phyloP scores from a whole-genome alignment of 352 stramenopile genomes.

The Phytophthora pinifolia region DNA sequence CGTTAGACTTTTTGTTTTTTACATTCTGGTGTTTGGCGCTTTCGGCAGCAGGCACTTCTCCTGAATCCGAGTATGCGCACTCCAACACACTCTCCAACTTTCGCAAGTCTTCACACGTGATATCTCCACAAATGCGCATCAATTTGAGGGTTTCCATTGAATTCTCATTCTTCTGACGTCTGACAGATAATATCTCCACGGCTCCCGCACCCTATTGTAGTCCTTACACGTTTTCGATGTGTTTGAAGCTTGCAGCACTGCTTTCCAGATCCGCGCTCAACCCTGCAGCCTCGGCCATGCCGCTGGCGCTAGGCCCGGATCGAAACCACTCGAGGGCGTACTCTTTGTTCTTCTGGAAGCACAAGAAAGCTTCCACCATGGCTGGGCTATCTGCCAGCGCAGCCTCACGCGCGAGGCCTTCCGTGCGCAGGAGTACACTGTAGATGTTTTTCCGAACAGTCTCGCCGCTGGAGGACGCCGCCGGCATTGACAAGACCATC shows the following conservation, averaged over 20 bases:
- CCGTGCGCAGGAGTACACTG: slow-evolving; percentile 59
- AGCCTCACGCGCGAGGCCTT: slow-evolving; percentile 40
- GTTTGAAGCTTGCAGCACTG: slow-evolving; percentile 53
- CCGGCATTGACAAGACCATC: slow-evolving; percentile 69
- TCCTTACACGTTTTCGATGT: slow-evolving; percentile 69
- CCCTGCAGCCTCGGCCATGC: slow-evolving; percentile 23
- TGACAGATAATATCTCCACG: slow-evolving; percentile 14
- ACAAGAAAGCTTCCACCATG: slow-evolving; percentile 73
- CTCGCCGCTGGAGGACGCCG: slow-evolving; percentile 60
- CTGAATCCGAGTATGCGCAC: too few relatives aligned
- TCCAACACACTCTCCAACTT: too few relatives aligned
- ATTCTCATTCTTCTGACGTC: neutral
- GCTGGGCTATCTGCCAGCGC: slow-evolving; percentile 48
- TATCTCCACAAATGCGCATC: too few relatives aligned
- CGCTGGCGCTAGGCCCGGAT: slow-evolving; percentile 32
- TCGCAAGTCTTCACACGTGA: too few relatives aligned
- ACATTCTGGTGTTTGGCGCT: too few relatives aligned
- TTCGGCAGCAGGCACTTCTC: too few relatives aligned
- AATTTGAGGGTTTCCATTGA: too few relatives aligned
- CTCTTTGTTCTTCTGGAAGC: slow-evolving; percentile 84
- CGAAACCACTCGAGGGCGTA: slow-evolving; percentile 79
- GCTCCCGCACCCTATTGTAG: neutral
- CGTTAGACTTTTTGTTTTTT: too few relatives aligned
- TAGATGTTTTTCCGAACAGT: slow-evolving; percentile 48
- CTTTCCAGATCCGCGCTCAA: slow-evolving; percentile 37